Evolutionary conservation across 2,329 filamentous ascomycete genomes (phyloP).

Genomic region (Aspergillus fumigatus): DNA sequence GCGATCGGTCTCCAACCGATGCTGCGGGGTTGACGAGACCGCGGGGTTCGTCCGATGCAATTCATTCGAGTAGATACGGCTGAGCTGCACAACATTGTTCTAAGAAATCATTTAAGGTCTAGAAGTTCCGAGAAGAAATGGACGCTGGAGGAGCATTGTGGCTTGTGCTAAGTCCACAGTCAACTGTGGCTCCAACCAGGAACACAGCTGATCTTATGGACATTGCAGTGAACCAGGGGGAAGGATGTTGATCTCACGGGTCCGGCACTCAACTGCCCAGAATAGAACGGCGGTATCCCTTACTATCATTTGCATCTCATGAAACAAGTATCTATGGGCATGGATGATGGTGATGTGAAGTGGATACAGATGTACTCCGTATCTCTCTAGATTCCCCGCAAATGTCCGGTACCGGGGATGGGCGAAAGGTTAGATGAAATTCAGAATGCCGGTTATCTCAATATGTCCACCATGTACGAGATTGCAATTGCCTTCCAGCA

Average conservation of each 20-base stretch:
- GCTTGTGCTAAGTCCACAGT: not conserved
- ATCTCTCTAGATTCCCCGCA: not conserved
- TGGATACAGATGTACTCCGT: not conserved
- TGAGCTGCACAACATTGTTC: not conserved
- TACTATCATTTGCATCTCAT: not conserved
- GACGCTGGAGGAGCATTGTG: not conserved
- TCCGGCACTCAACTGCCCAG: too few relatives aligned
- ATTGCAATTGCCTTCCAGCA: not conserved
- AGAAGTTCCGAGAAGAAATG: too few relatives aligned
- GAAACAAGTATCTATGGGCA: not conserved
- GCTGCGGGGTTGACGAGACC: conserved; percentile 20
- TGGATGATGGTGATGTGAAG: not conserved
- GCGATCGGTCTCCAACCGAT: conserved; percentile 22
- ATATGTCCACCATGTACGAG: too few relatives aligned
- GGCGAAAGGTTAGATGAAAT: not conserved
- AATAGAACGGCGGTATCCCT: too few relatives aligned
- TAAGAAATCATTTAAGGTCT: too few relatives aligned
- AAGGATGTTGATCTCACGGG: too few relatives aligned
- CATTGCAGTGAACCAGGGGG: not conserved
- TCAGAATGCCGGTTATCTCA: too few relatives aligned
- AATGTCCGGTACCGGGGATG: not conserved
- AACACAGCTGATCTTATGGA: not conserved
- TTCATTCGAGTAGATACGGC: not conserved
- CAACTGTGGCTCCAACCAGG: not conserved
- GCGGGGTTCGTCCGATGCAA: conserved; percentile 15